Conservation (phyloP, 352 stramenopile genomes). For the Phytophthora crassamura region DNA sequence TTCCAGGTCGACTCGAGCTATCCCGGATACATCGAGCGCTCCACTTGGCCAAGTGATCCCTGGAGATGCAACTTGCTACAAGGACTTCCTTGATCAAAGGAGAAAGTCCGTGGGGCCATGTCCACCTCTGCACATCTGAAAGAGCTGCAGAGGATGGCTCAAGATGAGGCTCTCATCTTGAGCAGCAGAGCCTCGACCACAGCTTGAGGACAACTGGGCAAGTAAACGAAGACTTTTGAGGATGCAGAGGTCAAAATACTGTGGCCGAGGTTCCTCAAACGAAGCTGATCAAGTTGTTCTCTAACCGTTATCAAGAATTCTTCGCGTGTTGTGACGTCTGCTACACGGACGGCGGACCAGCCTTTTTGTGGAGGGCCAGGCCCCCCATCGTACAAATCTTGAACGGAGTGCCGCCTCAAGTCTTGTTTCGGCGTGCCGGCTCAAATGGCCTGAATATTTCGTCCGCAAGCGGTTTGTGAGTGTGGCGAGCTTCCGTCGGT, state of each 20-base stretch:
- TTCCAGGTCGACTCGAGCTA: constrained; percentile 4
- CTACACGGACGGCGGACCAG: constrained; percentile 10
- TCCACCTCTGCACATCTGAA: constrained; percentile 22
- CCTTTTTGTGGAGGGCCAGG: not conserved
- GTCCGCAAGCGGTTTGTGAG: not conserved
- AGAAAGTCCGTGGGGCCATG: not conserved
- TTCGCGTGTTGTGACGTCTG: not conserved
- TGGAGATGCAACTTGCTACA: too few relatives aligned
- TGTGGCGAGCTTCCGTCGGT: not conserved
- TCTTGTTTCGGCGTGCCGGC: constrained; percentile 13
- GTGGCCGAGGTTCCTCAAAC: too few relatives aligned
- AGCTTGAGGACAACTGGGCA: constrained; percentile 3
- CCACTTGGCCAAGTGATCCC: not conserved
- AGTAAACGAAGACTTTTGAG: not conserved
- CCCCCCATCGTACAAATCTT: constrained; percentile 33
- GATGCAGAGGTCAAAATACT: too few relatives aligned
- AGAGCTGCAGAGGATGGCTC: constrained; percentile 15
- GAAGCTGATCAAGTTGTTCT: too few relatives aligned
- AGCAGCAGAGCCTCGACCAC: constrained; percentile 6
- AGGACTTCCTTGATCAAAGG: not conserved
- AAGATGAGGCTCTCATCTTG: not conserved
- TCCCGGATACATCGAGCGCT: constrained; percentile 2
- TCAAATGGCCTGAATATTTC: constrained; percentile 12
- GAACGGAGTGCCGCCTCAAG: constrained; percentile 9
- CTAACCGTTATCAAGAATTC: too few relatives aligned